Evolutionary conservation across 2,329 filamentous ascomycete genomes (phyloP).

Genomic region (Zarea fungicola): DNA sequence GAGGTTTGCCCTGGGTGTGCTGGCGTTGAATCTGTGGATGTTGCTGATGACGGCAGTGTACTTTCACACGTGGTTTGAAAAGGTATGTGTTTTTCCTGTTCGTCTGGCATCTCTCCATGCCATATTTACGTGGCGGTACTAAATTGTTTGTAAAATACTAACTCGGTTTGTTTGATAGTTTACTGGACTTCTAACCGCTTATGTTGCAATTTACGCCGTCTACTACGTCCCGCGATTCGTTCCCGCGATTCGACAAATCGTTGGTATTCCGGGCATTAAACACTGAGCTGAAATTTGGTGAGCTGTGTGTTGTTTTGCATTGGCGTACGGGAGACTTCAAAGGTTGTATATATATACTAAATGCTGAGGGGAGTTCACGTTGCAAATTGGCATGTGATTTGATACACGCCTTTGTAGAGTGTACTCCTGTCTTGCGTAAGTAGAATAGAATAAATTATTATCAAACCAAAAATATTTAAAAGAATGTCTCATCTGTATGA

Average conservation of each 20-base stretch:
- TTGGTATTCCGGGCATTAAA: slow-evolving; percentile 49
- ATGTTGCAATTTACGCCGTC: slow-evolving; percentile 41
- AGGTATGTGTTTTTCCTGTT: too few species aligned
- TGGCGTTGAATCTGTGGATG: slow-evolving; percentile 84
- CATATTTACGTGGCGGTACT: background rate
- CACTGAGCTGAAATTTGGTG: background rate
- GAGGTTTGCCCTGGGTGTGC: slow-evolving; percentile 57
- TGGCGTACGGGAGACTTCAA: slow-evolving; percentile 5
- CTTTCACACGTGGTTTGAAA: slow-evolving; percentile 98
- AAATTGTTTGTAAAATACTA: slow-evolving; percentile 14
- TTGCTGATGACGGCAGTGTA: slow-evolving; percentile 96
- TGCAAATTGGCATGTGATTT: too few species aligned
- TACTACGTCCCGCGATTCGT: slow-evolving; percentile 49
- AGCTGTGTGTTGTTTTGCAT: background rate
- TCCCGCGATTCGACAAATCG: slow-evolving; percentile 37
- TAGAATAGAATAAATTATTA: too few species aligned
- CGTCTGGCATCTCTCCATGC: too few species aligned
- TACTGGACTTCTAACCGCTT: slow-evolving; percentile 48
- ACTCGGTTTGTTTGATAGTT: slow-evolving; percentile 36
- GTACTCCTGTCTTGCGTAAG: too few species aligned
- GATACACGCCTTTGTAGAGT: too few species aligned
- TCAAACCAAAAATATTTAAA: too few species aligned
- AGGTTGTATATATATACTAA: background rate
- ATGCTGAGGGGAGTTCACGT: background rate
- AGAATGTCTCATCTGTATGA: too few species aligned